These are phyloP conservation scores for Lipomyces kockii DNA, from an alignment of 805 yeast genomes.

Conservation along the genomic window DNA sequence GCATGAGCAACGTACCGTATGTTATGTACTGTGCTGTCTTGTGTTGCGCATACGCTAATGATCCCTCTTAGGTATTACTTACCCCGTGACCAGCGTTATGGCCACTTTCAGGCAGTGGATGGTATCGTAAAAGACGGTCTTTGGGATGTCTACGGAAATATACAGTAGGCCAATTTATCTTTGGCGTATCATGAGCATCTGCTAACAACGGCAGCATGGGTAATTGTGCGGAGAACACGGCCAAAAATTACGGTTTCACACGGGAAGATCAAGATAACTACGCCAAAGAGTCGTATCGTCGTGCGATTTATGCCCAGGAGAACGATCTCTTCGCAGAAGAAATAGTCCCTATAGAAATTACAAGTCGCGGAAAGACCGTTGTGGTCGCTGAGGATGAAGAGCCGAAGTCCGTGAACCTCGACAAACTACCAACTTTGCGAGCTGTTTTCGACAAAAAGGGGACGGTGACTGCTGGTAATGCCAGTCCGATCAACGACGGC, in stretches of 20 bases:
- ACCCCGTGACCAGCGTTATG: slow-evolving; percentile 49
- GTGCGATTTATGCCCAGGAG: slow-evolving; percentile 73
- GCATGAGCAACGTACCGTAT: slow-evolving; percentile 92
- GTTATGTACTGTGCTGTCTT: not conserved
- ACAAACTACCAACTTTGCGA: slow-evolving; percentile 73
- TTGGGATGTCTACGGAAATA: slow-evolving; percentile 81
- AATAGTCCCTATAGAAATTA: slow-evolving; percentile 80
- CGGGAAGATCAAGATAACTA: slow-evolving; percentile 86
- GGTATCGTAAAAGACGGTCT: slow-evolving; percentile 78
- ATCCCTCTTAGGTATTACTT: slow-evolving; percentile 52
- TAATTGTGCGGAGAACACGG: slow-evolving; percentile 92
- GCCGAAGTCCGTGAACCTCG: slow-evolving; percentile 68
- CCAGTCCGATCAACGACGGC: slow-evolving; percentile 93
- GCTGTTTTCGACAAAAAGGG: slow-evolving; percentile 92
- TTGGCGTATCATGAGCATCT: not conserved
- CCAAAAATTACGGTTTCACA: slow-evolving; percentile 70
- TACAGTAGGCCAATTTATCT: slow-evolving; percentile 34
- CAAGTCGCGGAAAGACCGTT: slow-evolving; percentile 68
- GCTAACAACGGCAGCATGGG: slow-evolving; percentile 66
- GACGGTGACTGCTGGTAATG: slow-evolving; percentile 94
- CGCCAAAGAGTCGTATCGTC: slow-evolving; percentile 79
- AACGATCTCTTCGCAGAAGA: slow-evolving; percentile 77
- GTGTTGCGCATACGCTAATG: not conserved
- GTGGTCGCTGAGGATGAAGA: slow-evolving; percentile 78
- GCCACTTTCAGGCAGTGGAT: slow-evolving; percentile 61